Conservation (phyloP, 2,329 filamentous ascomycete genomes). For the Alternaria atra region DNA sequence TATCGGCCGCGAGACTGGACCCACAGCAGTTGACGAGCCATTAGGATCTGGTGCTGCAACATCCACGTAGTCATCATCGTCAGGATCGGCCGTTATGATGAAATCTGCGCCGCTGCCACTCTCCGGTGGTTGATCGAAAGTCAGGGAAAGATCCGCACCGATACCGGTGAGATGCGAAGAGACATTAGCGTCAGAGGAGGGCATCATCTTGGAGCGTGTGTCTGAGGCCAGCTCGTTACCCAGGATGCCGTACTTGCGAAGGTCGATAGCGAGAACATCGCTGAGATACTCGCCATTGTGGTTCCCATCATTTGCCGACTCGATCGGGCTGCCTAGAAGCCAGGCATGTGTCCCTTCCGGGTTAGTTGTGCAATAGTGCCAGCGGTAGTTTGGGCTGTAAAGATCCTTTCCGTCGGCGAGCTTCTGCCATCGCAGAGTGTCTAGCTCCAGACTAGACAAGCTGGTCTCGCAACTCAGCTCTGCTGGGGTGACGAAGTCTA, state of each 20-base stretch:
- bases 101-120: conserved; percentile 90
- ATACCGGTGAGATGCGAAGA: conserved; percentile 68
- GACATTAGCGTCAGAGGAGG: conserved; percentile 63
- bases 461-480: conserved; percentile 92
- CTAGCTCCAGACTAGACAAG: conserved; percentile 86
- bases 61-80: conserved; percentile 75
- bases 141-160: conserved; percentile 82
- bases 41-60: conserved; percentile 52
- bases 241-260: conserved; percentile 88
- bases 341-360: conserved; percentile 95
- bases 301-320: conserved; percentile 70
- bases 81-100: conserved; percentile 84
- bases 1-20: conserved; percentile 75
- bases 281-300: conserved; percentile 90
- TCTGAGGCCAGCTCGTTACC: conserved; percentile 72
- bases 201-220: conserved; percentile 54
- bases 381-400: conserved; percentile 89
- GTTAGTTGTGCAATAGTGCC: conserved; percentile 98
- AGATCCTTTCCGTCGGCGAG: conserved; percentile 93
- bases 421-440: conserved; percentile 90
- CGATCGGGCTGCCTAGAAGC: conserved; percentile 90
- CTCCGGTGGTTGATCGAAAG: conserved; percentile 88
- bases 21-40: conserved; percentile 43
- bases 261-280: conserved; percentile 92
- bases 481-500: conserved; percentile 94